These are phyloP conservation scores for Suillus placidus DNA, from an alignment of 768 basidiomycete genomes.

Conservation along the genomic window DNA sequence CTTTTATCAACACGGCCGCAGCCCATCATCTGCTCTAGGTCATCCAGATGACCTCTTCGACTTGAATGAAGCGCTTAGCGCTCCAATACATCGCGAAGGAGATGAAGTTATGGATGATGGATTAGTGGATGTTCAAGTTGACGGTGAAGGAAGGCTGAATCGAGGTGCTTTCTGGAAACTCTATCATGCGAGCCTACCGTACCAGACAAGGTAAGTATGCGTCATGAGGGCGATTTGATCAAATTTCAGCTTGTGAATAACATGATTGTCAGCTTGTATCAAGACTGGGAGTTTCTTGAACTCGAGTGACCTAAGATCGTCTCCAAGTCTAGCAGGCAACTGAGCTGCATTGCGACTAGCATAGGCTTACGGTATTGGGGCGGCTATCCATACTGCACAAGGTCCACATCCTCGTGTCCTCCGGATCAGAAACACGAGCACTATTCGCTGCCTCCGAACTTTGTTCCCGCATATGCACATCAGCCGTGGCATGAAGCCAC, in stretches of 20 bases:
- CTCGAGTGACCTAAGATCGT: conserved; percentile 96
- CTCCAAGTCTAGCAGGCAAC: conserved; percentile 56
- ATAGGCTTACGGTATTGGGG: conserved; percentile 9
- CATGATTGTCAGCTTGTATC: conserved; percentile 97
- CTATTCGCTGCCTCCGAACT: conserved; percentile 89
- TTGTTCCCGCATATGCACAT: conserved; percentile 87
- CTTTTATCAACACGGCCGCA: conserved; percentile 76
- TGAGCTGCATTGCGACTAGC: conserved; percentile 43
- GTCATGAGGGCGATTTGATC: conserved; percentile 43
- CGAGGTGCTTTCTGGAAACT: not conserved
- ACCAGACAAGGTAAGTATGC: conserved; percentile 49
- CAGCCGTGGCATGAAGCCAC: conserved; percentile 86
- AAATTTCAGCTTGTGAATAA: conserved; percentile 95
- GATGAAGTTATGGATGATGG: conserved; percentile 91
- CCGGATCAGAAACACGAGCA: conserved; percentile 87
- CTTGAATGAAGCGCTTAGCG: conserved; percentile 68
- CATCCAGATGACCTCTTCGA: conserved; percentile 69
- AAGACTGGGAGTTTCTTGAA: conserved; percentile 96
- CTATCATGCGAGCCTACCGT: conserved; percentile 52
- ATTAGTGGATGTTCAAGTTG: conserved; percentile 77
- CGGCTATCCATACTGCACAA: conserved; percentile 38
- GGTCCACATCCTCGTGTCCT: conserved; percentile 49
- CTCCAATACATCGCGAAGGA: conserved; percentile 80
- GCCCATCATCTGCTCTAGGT: no score
- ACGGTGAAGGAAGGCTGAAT: conserved; percentile 84